Evolutionary conservation across 768 basidiomycete genomes (phyloP).

Genomic region (Pleurotus ostreatus): DNA sequence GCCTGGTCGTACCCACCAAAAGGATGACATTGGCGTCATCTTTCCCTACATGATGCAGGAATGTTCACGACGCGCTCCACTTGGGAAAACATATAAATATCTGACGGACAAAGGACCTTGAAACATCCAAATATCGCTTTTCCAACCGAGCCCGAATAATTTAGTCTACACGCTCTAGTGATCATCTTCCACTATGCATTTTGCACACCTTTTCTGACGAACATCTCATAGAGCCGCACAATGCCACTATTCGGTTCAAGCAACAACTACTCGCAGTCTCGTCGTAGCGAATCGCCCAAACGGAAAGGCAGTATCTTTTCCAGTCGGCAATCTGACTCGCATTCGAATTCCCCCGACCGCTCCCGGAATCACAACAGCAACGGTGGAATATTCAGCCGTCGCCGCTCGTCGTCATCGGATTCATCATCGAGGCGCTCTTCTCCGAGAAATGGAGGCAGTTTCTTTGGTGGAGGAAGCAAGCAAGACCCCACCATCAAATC

Average conservation of each 20-base stretch:
- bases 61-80: too few relatives aligned
- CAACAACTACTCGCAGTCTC: background rate
- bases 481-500: conserved; percentile 42
- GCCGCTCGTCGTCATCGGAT: conserved; percentile 7
- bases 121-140: too few relatives aligned
- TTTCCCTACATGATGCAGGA: too few relatives aligned
- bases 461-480: conserved; percentile 1
- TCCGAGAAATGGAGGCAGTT: conserved; percentile 8
- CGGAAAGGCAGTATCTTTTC: conserved; percentile 25
- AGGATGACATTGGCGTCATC: too few relatives aligned
- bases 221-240: too few relatives aligned
- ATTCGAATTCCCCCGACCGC: conserved; percentile 10
- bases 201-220: too few relatives aligned
- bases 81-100: too few relatives aligned
- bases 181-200: too few relatives aligned
- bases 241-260: conserved; percentile 22
- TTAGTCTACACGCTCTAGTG: too few relatives aligned
- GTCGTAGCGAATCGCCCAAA: conserved; percentile 12
- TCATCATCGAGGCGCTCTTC: conserved; percentile 10
- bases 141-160: too few relatives aligned
- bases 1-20: too few relatives aligned
- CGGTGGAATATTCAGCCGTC: conserved; percentile 3
- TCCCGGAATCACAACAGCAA: conserved; percentile 6
- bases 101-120: background rate
- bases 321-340: conserved; percentile 18